Conservation (phyloP, 169 alveolate species). For the Cryptosporidium sp. region DNA sequence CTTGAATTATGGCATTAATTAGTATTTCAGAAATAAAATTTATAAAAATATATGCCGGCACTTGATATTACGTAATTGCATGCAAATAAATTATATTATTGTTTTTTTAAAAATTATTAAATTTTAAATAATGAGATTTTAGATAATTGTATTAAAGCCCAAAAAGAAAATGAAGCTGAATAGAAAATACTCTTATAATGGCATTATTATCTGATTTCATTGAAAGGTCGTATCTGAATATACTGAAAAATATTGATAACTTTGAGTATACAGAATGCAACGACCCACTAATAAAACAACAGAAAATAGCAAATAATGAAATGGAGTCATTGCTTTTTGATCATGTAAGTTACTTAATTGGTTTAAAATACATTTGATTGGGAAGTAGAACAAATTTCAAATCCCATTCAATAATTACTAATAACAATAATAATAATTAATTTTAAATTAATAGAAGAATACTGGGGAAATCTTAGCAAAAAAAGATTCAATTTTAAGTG, state of each 20-base stretch:
- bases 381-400: background rate
- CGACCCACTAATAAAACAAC: constrained; percentile 52
- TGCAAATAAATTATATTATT: background rate
- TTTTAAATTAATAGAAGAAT: background rate
- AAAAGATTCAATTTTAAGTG: constrained; percentile 22
- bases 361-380: background rate
- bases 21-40: background rate
- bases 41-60: constrained; percentile 22
- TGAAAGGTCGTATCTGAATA: constrained; percentile 50
- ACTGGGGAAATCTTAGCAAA: constrained; percentile 5
- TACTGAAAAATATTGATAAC: constrained; percentile 43
- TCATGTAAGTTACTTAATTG: constrained; percentile 3
- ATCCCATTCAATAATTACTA: background rate
- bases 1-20: no score
- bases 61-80: constrained; percentile 6
- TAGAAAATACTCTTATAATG: constrained; percentile 15
- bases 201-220: constrained; percentile 34
- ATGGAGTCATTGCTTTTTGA: constrained; percentile 42
- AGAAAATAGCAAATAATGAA: constrained; percentile 25
- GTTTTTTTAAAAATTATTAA: background rate
- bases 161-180: background rate
- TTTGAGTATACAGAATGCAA: constrained; percentile 26
- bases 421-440: background rate
- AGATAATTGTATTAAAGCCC: background rate
- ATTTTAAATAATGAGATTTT: background rate